Conservation (phyloP, 768 basidiomycete genomes). For the Mycena amicta region DNA sequence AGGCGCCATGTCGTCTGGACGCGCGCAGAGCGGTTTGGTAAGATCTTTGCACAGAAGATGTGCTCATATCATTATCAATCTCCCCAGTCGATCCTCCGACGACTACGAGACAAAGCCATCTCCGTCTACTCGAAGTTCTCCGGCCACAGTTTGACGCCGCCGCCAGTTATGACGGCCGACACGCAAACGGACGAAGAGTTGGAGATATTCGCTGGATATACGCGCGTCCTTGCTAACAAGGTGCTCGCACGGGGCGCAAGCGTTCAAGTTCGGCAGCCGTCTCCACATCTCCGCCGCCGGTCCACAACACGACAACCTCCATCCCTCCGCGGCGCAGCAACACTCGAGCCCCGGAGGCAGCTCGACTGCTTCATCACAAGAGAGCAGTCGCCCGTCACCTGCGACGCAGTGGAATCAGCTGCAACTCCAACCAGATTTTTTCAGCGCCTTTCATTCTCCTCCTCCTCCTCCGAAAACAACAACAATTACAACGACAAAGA, state of each 20-base stretch:
- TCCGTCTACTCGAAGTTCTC: conserved; percentile 14
- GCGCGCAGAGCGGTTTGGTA: conserved; percentile 44
- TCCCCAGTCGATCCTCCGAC: conserved; percentile 18
- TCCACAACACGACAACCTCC: not conserved
- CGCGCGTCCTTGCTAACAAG: conserved; percentile 19
- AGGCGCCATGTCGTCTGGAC: conserved; percentile 38
- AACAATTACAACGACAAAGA: not conserved
- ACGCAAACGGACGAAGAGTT: conserved; percentile 8
- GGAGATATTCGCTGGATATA: conserved; percentile 22
- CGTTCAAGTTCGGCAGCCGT: not conserved
- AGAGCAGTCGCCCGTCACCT: not conserved
- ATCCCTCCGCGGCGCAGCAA: not conserved
- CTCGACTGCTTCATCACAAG: not conserved
- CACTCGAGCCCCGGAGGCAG: not conserved
- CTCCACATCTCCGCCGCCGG: not conserved
- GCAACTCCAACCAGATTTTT: not conserved
- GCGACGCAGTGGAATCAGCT: not conserved
- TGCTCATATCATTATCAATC: not conserved
- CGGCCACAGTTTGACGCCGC: conserved; percentile 10
- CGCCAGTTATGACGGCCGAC: not conserved
- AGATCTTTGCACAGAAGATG: not conserved
- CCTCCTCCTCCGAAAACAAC: not conserved
- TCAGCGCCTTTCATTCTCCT: not conserved
- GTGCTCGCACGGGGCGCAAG: not conserved
- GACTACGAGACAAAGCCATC: conserved; percentile 22